Percentiles rank a stretch among this genome's conserved stretches.
phyloP scores from a whole-genome alignment of 352 stramenopile genomes.

The Globisporangium paddicum region DNA sequence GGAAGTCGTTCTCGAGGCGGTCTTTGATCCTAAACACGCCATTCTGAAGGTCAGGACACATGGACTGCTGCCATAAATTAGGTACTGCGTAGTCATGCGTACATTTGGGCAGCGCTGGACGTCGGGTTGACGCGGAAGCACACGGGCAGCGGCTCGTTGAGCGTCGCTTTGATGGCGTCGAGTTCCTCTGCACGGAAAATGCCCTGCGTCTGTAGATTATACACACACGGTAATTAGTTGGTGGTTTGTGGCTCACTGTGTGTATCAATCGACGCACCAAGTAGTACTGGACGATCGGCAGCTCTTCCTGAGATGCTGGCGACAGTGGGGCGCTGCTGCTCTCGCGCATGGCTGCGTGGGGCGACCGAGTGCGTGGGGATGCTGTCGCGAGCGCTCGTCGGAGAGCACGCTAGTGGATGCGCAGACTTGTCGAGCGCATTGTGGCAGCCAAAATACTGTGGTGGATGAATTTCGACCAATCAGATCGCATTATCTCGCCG shows the following conservation, averaged over 20 bases:
- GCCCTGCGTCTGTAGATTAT: conserved; percentile 40
- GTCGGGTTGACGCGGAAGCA: conserved; percentile 74
- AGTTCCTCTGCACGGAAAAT: conserved; percentile 44
- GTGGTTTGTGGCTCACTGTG: background rate
- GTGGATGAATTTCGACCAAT: conserved; percentile 9
- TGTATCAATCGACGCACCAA: conserved; percentile 21
- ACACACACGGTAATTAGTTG: background rate
- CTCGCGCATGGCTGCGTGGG: background rate
- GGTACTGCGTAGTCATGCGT: background rate
- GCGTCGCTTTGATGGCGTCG: conserved; percentile 35
- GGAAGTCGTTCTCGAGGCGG: conserved; percentile 40
- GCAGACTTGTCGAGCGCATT: background rate
- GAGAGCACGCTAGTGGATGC: background rate
- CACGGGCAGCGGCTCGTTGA: conserved; percentile 51
- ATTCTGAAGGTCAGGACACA: no score
- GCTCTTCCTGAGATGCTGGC: conserved; percentile 6
- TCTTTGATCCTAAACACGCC: conserved; percentile 30
- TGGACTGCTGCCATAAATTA: no score
- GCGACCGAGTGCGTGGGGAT: background rate
- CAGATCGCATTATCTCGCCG: background rate
- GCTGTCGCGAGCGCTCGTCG: background rate
- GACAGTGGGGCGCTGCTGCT: background rate
- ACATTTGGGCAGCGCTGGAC: conserved; percentile 18
- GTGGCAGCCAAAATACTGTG: background rate
- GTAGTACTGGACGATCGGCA: conserved; percentile 64